These are phyloP conservation scores for Trametopsis cervina DNA, from an alignment of 768 basidiomycete species.

Conservation along the genomic window DNA sequence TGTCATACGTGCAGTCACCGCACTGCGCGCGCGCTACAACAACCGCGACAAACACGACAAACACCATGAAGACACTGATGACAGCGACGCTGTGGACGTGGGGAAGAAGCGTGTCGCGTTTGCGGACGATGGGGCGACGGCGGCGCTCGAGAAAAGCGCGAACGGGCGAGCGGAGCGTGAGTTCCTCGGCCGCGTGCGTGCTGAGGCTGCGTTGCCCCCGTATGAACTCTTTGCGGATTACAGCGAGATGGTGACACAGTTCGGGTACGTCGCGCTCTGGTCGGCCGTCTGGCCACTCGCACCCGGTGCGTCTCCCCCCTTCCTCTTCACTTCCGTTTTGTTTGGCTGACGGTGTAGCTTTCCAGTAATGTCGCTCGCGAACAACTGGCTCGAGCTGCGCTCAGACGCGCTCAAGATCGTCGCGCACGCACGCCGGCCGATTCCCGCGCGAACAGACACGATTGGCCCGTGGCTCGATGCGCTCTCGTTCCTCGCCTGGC, in stretches of 20 bases:
- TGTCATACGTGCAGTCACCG: conserved; percentile 51
- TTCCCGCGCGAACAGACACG: conserved; percentile 81
- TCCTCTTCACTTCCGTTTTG: not conserved
- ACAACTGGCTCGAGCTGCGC: conserved; percentile 88
- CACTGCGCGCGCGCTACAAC: conserved; percentile 31
- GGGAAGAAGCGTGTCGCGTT: conserved; percentile 68
- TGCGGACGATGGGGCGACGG: conserved; percentile 58
- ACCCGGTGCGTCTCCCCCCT: conserved; percentile 38
- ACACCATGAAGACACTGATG: conserved; percentile 14
- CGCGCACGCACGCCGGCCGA: conserved; percentile 74
- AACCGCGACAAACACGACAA: conserved; percentile 28
- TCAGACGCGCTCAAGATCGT: conserved; percentile 96
- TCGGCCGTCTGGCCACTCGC: conserved; percentile 92
- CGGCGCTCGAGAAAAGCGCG: conserved; percentile 18
- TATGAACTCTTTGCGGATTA: conserved; percentile 86
- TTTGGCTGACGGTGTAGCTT: conserved; percentile 4
- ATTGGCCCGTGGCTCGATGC: conserved; percentile 94
- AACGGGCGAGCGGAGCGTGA: conserved; percentile 57
- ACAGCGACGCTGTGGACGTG: conserved; percentile 13
- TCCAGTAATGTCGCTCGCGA: conserved; percentile 82
- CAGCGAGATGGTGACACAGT: conserved; percentile 94
- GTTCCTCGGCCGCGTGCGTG: conserved; percentile 73
- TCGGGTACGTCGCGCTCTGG: conserved; percentile 91
- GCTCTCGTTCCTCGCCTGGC: conserved; percentile 83
- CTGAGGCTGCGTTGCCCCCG: conserved; percentile 71